Percentiles rank a stretch among this genome's conserved stretches.
Evolutionary conservation across 208 protist species (phyloP).

Genomic region (Trichomonas gallinae): DNA sequence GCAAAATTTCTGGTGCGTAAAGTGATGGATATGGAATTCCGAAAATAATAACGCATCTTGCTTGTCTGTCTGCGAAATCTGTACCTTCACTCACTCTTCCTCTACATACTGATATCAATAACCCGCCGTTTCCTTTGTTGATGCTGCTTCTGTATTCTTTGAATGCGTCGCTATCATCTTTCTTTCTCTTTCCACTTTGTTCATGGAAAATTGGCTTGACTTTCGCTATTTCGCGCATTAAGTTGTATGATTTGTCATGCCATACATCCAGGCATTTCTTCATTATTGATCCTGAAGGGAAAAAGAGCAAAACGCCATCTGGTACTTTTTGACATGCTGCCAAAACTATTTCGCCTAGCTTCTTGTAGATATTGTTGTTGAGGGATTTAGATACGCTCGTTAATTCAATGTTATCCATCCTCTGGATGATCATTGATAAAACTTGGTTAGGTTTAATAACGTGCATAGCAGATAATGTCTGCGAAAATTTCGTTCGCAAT

Average conservation of each 20-base stretch:
- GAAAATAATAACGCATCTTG: slow-evolving; percentile 22
- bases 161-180: not conserved
- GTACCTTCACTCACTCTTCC: slow-evolving; percentile 39
- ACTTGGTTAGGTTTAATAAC: not conserved
- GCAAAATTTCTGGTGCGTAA: not conserved
- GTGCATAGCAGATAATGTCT: not conserved
- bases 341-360: not conserved
- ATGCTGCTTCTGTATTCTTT: not conserved
- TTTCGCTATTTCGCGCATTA: not conserved
- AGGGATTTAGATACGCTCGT: not conserved
- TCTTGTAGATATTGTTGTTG: not conserved
- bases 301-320: slow-evolving; percentile 25
- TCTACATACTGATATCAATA: slow-evolving; percentile 27
- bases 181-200: not conserved
- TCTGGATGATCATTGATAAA: not conserved
- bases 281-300: not conserved
- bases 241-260: not conserved
- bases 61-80: slow-evolving; percentile 31
- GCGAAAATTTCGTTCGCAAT: not conserved
- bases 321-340: not conserved
- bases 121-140: not conserved
- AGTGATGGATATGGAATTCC: not conserved
- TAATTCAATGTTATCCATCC: too few species aligned
- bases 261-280: not conserved
- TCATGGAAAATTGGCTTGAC: not conserved